Percentiles rank a stretch among this genome's conserved stretches.
phyloP scores from a whole-genome alignment of 2,329 filamentous ascomycete genomes.

The Akanthomyces lecanii region DNA sequence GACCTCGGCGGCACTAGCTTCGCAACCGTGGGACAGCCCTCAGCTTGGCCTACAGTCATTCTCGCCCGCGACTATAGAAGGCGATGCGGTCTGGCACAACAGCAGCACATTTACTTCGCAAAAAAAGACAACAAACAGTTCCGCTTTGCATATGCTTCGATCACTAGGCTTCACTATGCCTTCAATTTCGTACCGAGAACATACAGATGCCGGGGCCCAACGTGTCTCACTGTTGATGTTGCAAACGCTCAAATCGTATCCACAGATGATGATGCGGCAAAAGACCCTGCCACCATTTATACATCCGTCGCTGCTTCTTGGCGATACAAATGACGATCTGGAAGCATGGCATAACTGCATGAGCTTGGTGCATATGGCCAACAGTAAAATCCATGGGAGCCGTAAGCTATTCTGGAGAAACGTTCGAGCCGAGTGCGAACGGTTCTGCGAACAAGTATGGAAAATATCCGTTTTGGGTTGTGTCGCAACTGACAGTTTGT shows the following conservation, averaged over 20 bases:
- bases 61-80: too few relatives aligned
- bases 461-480: too few relatives aligned
- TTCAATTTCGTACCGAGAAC: neutral
- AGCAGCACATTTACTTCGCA: too few relatives aligned
- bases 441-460: slow-evolving; percentile 2
- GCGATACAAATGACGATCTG: neutral
- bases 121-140: too few relatives aligned
- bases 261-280: slow-evolving; percentile 14
- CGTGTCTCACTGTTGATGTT: slow-evolving; percentile 11
- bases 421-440: slow-evolving; percentile 11
- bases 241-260: slow-evolving; percentile 15
- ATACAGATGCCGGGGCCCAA: neutral
- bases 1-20: too few relatives aligned
- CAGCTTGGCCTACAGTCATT: too few relatives aligned
- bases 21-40: too few relatives aligned
- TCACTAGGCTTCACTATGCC: neutral
- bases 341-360: slow-evolving; percentile 16
- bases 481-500: neutral
- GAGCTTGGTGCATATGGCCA: slow-evolving; percentile 15
- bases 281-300: slow-evolving; percentile 11
- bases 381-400: slow-evolving; percentile 1
- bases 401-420: slow-evolving; percentile 15
- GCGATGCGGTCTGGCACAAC: too few relatives aligned
- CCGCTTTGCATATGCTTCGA: neutral
- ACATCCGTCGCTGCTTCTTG: neutral